phyloP scores from a whole-genome alignment of 129 eudicot genomes.

The Flaveria bidentis region DNA sequence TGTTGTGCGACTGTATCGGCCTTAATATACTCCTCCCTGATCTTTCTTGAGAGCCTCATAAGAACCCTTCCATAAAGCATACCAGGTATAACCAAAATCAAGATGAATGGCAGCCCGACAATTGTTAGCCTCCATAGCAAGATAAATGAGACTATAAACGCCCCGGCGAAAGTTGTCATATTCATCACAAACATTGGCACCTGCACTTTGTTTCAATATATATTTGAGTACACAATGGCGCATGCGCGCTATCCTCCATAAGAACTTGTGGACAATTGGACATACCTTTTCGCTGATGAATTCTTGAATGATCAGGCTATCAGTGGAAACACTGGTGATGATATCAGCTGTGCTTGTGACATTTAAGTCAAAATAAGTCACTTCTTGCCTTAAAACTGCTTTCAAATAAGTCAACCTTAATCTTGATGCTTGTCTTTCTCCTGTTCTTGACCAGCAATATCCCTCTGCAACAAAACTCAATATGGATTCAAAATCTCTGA shows the following conservation, averaged over 20 bases:
- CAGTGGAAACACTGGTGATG: constrained; percentile 49
- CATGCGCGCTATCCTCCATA: not conserved
- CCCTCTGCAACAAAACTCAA: constrained; percentile 39
- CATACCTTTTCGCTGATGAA: constrained; percentile 54
- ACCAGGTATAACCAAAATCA: constrained; percentile 42
- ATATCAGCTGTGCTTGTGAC: constrained; percentile 47
- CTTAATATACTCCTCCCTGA: constrained; percentile 46
- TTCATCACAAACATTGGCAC: constrained; percentile 44
- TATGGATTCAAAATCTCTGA: not conserved
- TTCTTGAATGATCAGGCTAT: constrained; percentile 53
- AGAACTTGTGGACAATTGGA: too few relatives aligned
- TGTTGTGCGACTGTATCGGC: constrained; percentile 44
- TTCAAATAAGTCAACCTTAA: constrained; percentile 48
- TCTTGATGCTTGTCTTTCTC: constrained; percentile 56
- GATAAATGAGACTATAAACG: constrained; percentile 34
- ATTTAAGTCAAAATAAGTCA: constrained; percentile 48
- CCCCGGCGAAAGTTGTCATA: constrained; percentile 29
- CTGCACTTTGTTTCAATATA: constrained; percentile 20
- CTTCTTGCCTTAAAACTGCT: constrained; percentile 61
- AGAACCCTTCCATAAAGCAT: constrained; percentile 41
- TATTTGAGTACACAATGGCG: not conserved
- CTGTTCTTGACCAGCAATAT: constrained; percentile 57
- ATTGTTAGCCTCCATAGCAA: constrained; percentile 55
- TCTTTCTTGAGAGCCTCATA: constrained; percentile 46
- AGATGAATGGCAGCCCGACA: constrained; percentile 47